Conservation (phyloP, 768 basidiomycete genomes). For the Trametes cingulata region DNA sequence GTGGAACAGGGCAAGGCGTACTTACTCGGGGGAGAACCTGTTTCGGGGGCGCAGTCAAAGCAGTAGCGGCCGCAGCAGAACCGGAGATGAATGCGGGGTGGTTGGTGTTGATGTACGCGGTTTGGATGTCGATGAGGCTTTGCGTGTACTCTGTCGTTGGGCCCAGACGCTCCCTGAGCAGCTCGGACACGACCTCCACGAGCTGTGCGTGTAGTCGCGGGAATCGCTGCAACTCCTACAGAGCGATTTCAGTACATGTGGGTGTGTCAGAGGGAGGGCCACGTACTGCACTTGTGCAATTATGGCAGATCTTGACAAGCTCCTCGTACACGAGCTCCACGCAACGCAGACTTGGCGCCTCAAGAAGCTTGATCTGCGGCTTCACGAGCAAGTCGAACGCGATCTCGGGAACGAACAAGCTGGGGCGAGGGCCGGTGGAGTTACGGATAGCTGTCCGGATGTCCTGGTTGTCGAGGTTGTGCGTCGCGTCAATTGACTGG, state of each 20-base stretch:
- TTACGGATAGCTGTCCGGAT: conserved; percentile 98
- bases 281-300: conserved; percentile 86
- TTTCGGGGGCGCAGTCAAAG: conserved; percentile 44
- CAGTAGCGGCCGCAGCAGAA: conserved; percentile 62
- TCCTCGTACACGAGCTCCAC: conserved; percentile 99
- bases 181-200: conserved; percentile 95
- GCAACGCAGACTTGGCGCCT: conserved; percentile 91
- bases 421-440: conserved; percentile 95
- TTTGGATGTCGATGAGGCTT: conserved; percentile 94
- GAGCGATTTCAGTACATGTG: background rate
- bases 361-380: conserved; percentile 95
- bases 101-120: conserved; percentile 99
- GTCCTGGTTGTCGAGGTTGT: conserved; percentile 89
- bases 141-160: conserved; percentile 97
- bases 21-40: conserved; percentile 57
- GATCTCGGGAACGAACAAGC: conserved; percentile 94
- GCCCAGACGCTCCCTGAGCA: conserved; percentile 91
- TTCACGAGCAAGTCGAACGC: conserved; percentile 97
- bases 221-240: conserved; percentile 92
- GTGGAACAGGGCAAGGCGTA: background rate
- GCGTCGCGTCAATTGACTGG: conserved; percentile 84
- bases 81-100: conserved; percentile 92
- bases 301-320: conserved; percentile 98
- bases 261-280: background rate
- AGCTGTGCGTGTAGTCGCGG: conserved; percentile 90